These are phyloP conservation scores for Annona squamosa DNA, from an alignment of 164 flowering plant genomes.

Conservation along the genomic window DNA sequence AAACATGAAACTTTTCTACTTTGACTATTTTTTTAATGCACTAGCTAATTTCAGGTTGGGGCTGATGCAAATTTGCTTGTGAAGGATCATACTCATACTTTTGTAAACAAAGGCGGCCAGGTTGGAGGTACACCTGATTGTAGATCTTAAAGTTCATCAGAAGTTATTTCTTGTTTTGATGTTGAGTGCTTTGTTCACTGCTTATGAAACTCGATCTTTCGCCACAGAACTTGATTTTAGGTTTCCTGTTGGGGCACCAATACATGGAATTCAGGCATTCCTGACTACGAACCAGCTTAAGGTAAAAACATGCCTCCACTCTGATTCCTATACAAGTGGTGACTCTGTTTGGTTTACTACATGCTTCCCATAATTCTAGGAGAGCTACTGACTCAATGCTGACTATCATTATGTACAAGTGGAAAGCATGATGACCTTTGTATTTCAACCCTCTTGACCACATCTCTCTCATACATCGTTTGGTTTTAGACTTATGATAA, in stretches of 20 bases:
- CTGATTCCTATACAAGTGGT: conserved; percentile 4
- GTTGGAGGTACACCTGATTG: conserved; percentile 62
- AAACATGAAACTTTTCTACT: conserved; percentile 3
- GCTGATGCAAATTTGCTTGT: conserved; percentile 89
- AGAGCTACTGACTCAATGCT: not conserved
- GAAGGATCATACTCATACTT: conserved; percentile 97
- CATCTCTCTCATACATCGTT: conserved; percentile 8
- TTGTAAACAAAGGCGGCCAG: conserved; percentile 82
- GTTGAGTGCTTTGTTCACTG: not conserved
- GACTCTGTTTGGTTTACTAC: not conserved
- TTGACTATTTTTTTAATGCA: conserved; percentile 10
- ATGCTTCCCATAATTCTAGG: not conserved
- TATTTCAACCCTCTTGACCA: not conserved
- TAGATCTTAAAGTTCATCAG: too few species aligned
- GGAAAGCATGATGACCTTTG: too few species aligned
- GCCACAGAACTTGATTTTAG: conserved; percentile 93
- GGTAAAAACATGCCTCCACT: conserved; percentile 30
- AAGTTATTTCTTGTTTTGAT: too few species aligned
- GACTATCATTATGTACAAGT: not conserved
- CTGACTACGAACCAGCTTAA: conserved; percentile 85
- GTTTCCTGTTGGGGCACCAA: conserved; percentile 87
- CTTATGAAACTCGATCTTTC: conserved; percentile 12
- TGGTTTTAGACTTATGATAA: conserved; percentile 76
- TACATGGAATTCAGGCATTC: conserved; percentile 92
- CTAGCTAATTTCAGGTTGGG: conserved; percentile 56